Evolutionary conservation across 495 filamentous ascomycete species (phyloP).

Genomic region (Penicillium verhagenii): DNA sequence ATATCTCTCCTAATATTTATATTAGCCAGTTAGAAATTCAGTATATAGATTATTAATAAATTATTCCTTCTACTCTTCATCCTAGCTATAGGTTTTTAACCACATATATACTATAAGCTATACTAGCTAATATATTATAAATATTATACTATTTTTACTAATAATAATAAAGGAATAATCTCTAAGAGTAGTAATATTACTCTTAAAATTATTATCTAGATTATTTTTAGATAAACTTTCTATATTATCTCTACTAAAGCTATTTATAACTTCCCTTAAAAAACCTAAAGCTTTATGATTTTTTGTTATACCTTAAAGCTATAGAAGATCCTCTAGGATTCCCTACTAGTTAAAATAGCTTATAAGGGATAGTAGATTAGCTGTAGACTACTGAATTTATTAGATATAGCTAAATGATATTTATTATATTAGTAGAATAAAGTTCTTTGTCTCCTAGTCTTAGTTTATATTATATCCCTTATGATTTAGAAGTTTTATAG

Average conservation of each 20-base stretch:
- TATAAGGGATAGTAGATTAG: conserved; percentile 30
- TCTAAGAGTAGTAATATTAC: conserved; percentile 38
- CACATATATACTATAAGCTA: conserved; percentile 22
- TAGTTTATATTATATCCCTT: conserved; percentile 11
- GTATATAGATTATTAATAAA: conserved; percentile 37
- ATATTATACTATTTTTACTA: conserved; percentile 6
- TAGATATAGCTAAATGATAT: conserved; percentile 32
- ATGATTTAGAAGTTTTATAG: not conserved
- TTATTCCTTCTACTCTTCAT: conserved; percentile 31
- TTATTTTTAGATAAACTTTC: not conserved
- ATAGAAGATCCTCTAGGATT: conserved; percentile 6
- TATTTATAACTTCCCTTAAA: not conserved
- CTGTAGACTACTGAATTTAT: conserved; percentile 14
- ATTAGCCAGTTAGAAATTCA: conserved; percentile 39
- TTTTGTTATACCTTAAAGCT: not conserved
- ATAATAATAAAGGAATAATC: conserved; percentile 44
- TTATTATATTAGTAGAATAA: conserved; percentile 28
- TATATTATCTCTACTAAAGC: not conserved
- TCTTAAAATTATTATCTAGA: conserved; percentile 32
- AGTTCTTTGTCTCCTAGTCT: conserved; percentile 21
- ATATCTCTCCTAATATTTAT: conserved; percentile 30
- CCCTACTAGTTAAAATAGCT: conserved; percentile 23
- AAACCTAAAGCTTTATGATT: not conserved
- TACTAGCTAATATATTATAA: conserved; percentile 25
- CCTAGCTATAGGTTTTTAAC: conserved; percentile 26